Conservation (phyloP, 192 early-diverging fungal species). For the Lobosporangium transversale region DNA sequence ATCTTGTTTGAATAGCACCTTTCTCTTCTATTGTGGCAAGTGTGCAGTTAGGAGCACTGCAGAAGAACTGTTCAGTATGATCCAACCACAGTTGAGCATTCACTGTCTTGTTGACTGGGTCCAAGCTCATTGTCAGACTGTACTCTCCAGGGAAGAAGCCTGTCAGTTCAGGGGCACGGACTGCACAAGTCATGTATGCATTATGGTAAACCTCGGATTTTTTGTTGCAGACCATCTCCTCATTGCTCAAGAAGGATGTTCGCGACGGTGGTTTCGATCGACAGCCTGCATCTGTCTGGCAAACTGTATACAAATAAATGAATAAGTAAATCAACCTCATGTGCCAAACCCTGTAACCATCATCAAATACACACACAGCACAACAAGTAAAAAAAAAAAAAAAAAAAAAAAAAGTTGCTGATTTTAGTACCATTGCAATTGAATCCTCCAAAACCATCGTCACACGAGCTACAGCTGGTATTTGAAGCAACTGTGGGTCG, state of each 20-base stretch:
- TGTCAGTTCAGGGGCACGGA: conserved; percentile 43
- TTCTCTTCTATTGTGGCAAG: conserved; percentile 28
- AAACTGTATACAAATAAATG: conserved; percentile 7
- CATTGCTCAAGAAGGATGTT: conserved; percentile 33
- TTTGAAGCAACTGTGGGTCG: conserved; percentile 12
- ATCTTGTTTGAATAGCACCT: conserved; percentile 16
- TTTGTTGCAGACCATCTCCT: conserved; percentile 61
- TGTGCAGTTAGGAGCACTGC: conserved; percentile 53
- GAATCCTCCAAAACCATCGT: conserved; percentile 64
- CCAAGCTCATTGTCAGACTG: conserved; percentile 48
- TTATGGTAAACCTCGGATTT: conserved; percentile 54
- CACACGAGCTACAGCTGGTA: conserved; percentile 46
- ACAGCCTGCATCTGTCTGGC: conserved; percentile 58
- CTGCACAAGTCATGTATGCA: conserved; percentile 51
- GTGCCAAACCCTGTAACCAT: too few species aligned
- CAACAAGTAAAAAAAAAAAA: too few species aligned
- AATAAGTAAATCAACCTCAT: background rate
- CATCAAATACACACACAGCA: too few species aligned
- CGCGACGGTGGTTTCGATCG: conserved; percentile 20
- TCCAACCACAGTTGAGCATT: conserved; percentile 58
- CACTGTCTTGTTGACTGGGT: conserved; percentile 34
- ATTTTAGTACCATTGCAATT: conserved; percentile 68
- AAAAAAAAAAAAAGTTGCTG: too few species aligned
- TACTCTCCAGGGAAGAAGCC: conserved; percentile 54
- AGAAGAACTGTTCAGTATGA: conserved; percentile 61